Evolutionary conservation across 2,329 filamentous ascomycete species (phyloP).

Genomic region (Penicillium sp.): DNA sequence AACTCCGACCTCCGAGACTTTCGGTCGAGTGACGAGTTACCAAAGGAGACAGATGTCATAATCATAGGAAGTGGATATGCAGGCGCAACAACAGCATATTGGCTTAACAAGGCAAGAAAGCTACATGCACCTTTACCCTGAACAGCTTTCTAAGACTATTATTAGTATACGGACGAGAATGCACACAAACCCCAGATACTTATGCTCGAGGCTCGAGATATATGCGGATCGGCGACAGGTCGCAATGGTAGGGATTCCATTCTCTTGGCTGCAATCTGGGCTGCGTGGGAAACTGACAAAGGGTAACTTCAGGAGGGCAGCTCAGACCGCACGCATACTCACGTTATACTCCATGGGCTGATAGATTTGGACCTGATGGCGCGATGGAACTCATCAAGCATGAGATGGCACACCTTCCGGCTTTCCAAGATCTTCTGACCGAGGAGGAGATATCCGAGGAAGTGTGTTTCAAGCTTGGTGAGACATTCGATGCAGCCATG

Average conservation of each 20-base stretch:
- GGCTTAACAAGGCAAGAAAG: not conserved
- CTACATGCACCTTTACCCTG: not conserved
- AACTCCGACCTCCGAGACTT: not conserved
- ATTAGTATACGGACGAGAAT: not conserved
- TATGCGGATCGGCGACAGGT: not conserved
- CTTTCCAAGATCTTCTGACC: not conserved
- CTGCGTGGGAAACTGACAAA: not conserved
- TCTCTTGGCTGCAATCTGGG: no score
- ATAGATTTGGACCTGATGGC: not conserved
- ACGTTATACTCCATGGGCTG: not conserved
- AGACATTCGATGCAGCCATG: constrained; percentile 1
- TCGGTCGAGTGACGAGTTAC: not conserved
- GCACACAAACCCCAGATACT: not conserved
- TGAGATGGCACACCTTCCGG: not conserved
- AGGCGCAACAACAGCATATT: not conserved
- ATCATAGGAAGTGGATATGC: not conserved
- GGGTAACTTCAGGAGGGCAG: not conserved
- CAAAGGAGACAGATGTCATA: not conserved
- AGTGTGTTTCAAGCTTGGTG: not conserved
- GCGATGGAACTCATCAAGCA: not conserved
- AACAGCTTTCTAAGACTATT: no score
- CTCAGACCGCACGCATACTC: not conserved
- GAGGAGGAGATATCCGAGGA: not conserved
- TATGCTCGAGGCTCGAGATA: constrained; percentile 1
- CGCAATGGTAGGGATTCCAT: not conserved